phyloP scores from a whole-genome alignment of 176 grass and related monocot genomes.

The Typha latifolia region DNA sequence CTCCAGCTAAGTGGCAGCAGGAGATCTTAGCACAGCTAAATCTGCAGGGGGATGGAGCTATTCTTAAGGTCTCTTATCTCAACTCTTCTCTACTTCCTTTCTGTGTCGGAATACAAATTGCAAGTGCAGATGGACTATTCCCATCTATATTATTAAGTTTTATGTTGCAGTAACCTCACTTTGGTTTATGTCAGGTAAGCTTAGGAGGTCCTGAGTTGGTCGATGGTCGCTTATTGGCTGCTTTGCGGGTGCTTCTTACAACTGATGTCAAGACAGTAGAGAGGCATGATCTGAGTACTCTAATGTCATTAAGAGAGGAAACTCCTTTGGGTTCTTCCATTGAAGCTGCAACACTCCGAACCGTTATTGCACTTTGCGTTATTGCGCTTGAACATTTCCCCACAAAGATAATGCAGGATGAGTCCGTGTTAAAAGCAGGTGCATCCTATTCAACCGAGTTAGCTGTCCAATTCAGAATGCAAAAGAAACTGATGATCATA shows the following conservation, averaged over 20 bases:
- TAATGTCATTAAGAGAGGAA: conserved; percentile 47
- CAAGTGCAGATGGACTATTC: not conserved
- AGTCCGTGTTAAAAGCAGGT: conserved; percentile 44
- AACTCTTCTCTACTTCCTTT: not conserved
- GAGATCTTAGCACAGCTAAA: conserved; percentile 63
- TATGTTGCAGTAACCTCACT: not conserved
- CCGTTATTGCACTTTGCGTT: conserved; percentile 56
- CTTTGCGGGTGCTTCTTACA: conserved; percentile 53
- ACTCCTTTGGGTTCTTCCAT: conserved; percentile 40
- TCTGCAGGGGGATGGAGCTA: conserved; percentile 54
- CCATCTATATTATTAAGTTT: not conserved
- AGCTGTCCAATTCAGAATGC: conserved; percentile 78
- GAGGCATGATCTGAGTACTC: conserved; percentile 40
- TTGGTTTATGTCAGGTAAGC: conserved; percentile 42
- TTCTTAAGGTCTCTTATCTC: conserved; percentile 46
- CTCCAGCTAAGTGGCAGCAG: conserved; percentile 66
- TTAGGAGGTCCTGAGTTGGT: conserved; percentile 60
- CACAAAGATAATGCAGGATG: conserved; percentile 93
- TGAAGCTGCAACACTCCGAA: conserved; percentile 53
- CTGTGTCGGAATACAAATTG: not conserved
- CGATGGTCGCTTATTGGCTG: conserved; percentile 76
- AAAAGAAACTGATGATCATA: conserved; percentile 72
- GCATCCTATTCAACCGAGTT: conserved; percentile 41
- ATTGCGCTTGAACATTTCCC: conserved; percentile 79
- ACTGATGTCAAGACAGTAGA: conserved; percentile 34